These are phyloP conservation scores for Paecilomyces variotii DNA, from an alignment of 2,329 filamentous ascomycete species.

Conservation along the genomic window DNA sequence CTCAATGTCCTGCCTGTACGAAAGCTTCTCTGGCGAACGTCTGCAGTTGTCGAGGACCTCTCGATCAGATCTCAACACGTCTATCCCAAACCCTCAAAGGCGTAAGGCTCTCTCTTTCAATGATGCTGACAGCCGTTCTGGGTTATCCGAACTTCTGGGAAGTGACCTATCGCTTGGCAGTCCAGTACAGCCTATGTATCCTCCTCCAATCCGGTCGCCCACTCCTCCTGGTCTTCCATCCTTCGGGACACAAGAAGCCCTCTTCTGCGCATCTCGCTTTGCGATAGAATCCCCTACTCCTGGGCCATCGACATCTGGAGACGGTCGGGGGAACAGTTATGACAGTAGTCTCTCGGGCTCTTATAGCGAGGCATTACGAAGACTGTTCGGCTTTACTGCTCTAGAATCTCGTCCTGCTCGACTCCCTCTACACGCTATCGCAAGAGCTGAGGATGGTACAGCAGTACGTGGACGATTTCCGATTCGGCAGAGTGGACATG, in stretches of 20 bases:
- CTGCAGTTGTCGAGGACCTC: not conserved
- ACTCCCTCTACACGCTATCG: constrained; percentile 18
- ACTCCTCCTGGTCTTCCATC: constrained; percentile 39
- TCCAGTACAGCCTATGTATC: constrained; percentile 24
- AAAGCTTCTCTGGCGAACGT: not conserved
- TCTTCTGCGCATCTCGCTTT: constrained; percentile 22
- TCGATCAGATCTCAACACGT: not conserved
- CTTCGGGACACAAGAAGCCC: constrained; percentile 34
- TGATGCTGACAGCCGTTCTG: constrained; percentile 13
- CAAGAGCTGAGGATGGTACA: constrained; percentile 34
- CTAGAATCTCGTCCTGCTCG: constrained; percentile 4
- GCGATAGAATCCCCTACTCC: constrained; percentile 6
- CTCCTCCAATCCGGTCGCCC: constrained; percentile 29
- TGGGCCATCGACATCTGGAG: constrained; percentile 4
- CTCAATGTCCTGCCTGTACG: not conserved
- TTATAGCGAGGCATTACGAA: constrained; percentile 19
- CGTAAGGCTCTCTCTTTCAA: constrained; percentile 20
- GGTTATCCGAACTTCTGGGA: constrained; percentile 15
- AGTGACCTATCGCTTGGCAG: constrained; percentile 19
- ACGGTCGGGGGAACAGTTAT: not conserved
- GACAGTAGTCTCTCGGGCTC: constrained; percentile 8
- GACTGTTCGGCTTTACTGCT: constrained; percentile 21
- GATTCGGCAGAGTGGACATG: constrained; percentile 33
- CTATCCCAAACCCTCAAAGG: constrained; percentile 1
- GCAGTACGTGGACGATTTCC: constrained; percentile 33